Base-by-base conservation (phyloP, 768 basidiomycete species). In the Albatrellus ellisii region DNA sequence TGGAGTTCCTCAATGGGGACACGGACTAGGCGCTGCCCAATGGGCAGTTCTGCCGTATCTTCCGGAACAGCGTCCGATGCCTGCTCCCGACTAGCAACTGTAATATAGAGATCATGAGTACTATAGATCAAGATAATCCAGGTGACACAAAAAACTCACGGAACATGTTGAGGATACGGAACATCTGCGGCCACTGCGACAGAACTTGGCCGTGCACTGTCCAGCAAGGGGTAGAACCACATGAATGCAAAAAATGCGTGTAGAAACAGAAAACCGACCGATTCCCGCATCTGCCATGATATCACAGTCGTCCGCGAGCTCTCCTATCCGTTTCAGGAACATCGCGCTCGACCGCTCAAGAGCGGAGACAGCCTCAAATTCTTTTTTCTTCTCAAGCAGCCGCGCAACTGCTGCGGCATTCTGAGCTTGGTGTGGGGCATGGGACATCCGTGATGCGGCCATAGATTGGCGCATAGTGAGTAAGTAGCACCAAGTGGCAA, bases 121-220 rank as follows among this genome's bases (percentile, higher is more conserved):
- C 33, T 7, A 43, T 25, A 12, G 45, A 22, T 1, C 39, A 21
- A 9, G 40, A 32, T 22, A 6, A 20, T 22, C 12, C 2, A 25
- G 6, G 4, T 4, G 2, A 21, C 21, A 14, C 5, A 34, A 26
- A 34, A 18, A n/a, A 46, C 79, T 52, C 51, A 86, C 84, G 52
- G 55, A 84, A 86, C 45, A 77, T 62, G 43, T 62, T 71, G 37
- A 87, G 62, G 40, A 83, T 83, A 49, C 75, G 70, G 52, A 87
- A 86, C 84, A 87, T 87, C 55, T 73, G 75, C 8, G 81, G 79
- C 83, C 82, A 86, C 47, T 85, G 81, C 44, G 75, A 75, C 20
- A 84, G 69, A 4, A 86, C 81, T 54, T 84, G 73, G 8, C 83
- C 83, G 47, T 80, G 78, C 26, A 79, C 83, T 85, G 38, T 17